A percentile compares a stretch with the other conserved stretches of the same genome.
Conservation (phyloP, 2,329 filamentous ascomycete genomes). For the Akanthomyces uredinophilus region DNA sequence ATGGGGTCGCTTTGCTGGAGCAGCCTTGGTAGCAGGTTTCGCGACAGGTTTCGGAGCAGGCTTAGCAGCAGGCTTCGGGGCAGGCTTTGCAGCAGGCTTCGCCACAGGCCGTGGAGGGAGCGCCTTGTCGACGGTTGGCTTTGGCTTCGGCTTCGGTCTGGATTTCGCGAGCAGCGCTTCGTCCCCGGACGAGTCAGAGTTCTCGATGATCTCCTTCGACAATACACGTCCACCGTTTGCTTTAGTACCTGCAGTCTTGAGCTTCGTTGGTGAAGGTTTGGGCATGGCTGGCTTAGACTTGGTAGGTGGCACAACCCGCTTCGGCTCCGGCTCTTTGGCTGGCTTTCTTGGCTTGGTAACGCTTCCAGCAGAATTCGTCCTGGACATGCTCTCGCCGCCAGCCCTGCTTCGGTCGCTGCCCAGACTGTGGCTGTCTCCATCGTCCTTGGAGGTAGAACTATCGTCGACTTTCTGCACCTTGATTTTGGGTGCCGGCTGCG, state of each 20-base stretch:
- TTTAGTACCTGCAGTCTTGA: conserved; percentile 27
- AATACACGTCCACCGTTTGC: conserved; percentile 41
- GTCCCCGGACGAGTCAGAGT: conserved; percentile 52
- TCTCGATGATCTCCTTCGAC: conserved; percentile 52
- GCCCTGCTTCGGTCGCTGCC: conserved; percentile 26
- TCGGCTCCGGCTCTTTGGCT: conserved; percentile 50
- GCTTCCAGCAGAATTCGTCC: conserved; percentile 47
- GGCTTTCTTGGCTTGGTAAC: conserved; percentile 52
- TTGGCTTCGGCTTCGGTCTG: conserved; percentile 20
- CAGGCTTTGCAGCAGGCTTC: conserved; percentile 18
- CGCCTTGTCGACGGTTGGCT: conserved; percentile 6
- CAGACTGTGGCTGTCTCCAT: conserved; percentile 23
- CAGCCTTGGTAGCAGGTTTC: conserved; percentile 22
- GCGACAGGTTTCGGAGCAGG: conserved; percentile 21
- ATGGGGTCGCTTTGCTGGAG: conserved; percentile 45
- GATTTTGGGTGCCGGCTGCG: conserved; percentile 43
- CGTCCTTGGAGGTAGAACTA: conserved; percentile 36
- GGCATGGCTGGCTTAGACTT: conserved; percentile 32
- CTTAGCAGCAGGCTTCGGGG: conserved; percentile 18
- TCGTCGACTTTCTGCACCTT: conserved; percentile 48
- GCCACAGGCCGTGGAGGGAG: conserved; percentile 17
- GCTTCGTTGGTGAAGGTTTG: conserved; percentile 40
- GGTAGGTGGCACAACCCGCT: conserved; percentile 42
- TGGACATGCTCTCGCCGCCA: conserved; percentile 40
- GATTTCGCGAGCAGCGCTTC: conserved; percentile 33